These are phyloP conservation scores for Chlamydomonas schloesseri DNA, from an alignment of 139 green algal genomes.

Conservation along the genomic window DNA sequence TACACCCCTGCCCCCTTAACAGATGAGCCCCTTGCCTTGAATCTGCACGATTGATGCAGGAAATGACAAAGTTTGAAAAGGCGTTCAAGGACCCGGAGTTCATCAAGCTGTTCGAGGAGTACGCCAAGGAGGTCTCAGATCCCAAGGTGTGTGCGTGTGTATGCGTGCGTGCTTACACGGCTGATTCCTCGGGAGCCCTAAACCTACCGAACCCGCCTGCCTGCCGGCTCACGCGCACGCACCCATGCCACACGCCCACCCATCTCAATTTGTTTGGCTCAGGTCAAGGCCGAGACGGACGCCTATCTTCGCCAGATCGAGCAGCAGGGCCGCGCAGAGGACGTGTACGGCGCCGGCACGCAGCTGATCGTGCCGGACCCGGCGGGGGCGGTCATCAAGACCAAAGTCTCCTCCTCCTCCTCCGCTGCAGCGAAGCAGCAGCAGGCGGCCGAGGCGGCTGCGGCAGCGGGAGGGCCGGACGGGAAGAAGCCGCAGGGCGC, in stretches of 20 bases:
- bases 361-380: constrained; percentile 67
- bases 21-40: too few species aligned
- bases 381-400: constrained; percentile 68
- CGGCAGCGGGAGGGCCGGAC: not conserved
- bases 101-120: constrained; percentile 79
- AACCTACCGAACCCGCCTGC: not conserved
- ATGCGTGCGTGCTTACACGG: not conserved
- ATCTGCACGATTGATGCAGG: too few species aligned
- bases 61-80: constrained; percentile 72
- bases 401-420: constrained; percentile 24
- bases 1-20: too few species aligned
- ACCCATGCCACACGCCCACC: too few species aligned
- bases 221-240: too few species aligned
- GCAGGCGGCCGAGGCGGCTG: not conserved
- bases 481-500: not conserved
- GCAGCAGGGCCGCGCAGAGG: constrained; percentile 60
- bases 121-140: constrained; percentile 78
- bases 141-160: constrained; percentile 61
- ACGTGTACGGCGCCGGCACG: constrained; percentile 75
- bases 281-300: constrained; percentile 76
- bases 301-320: constrained; percentile 80
- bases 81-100: constrained; percentile 82
- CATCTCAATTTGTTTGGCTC: too few species aligned
- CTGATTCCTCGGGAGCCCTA: not conserved
- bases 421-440: too few species aligned